Percentiles rank a stretch among this genome's conserved stretches.
phyloP scores from a whole-genome alignment of 768 basidiomycete genomes.

The Suillus decipiens region DNA sequence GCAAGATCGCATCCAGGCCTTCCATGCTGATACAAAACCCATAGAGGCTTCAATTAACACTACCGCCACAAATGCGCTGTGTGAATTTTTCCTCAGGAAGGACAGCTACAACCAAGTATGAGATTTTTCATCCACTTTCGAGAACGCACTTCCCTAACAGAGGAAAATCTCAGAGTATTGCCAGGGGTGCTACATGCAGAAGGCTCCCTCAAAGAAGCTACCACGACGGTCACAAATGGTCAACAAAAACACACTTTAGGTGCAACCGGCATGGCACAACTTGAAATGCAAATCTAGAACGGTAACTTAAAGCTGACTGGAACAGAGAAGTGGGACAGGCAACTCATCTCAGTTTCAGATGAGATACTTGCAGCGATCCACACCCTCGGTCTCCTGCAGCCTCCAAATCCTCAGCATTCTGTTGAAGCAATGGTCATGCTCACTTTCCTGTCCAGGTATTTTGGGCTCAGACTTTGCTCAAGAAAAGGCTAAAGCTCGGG shows the following conservation, averaged over 20 bases:
- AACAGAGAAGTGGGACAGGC: not conserved
- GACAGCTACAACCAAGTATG: slow-evolving; percentile 60
- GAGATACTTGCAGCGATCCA: slow-evolving; percentile 85
- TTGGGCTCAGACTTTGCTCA: slow-evolving; percentile 59
- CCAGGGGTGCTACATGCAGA: slow-evolving; percentile 78
- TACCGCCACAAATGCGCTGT: slow-evolving; percentile 81
- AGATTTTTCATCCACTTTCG: too few relatives aligned
- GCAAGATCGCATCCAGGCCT: slow-evolving; percentile 59
- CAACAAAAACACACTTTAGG: slow-evolving; percentile 76
- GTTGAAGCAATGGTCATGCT: slow-evolving; percentile 87
- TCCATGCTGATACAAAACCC: slow-evolving; percentile 65
- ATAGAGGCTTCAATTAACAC: slow-evolving; percentile 81
- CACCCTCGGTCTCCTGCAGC: slow-evolving; percentile 65
- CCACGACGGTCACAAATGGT: slow-evolving; percentile 60
- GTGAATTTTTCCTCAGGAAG: slow-evolving; percentile 75
- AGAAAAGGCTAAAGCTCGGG: slow-evolving; percentile 71
- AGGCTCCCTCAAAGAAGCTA: slow-evolving; percentile 60
- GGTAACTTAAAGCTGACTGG: slow-evolving; percentile 51
- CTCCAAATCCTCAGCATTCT: slow-evolving; percentile 62
- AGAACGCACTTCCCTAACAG: too few relatives aligned
- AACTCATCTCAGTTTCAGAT: slow-evolving; percentile 43
- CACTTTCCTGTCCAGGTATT: slow-evolving; percentile 84
- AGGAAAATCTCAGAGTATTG: slow-evolving; percentile 81
- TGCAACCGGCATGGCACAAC: slow-evolving; percentile 84
- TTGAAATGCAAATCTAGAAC: slow-evolving; percentile 79